Percentiles rank a stretch among this genome's conserved stretches.
Conservation (phyloP, 352 stramenopile genomes). For the Pythium aphanidermatum region DNA sequence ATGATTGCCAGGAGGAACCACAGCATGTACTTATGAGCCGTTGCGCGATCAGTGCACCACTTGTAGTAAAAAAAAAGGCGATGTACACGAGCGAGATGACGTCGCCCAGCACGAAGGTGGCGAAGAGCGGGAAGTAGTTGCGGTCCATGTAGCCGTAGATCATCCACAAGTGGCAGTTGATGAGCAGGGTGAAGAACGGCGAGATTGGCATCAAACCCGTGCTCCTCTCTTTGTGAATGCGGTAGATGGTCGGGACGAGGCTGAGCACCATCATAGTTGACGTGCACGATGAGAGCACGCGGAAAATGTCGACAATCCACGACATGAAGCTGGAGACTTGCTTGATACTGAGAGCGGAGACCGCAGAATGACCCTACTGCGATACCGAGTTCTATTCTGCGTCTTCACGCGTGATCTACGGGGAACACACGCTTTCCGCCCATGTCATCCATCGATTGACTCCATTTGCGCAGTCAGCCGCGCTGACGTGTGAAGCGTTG, state of each 20-base stretch:
- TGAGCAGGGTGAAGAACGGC: constrained; percentile 35
- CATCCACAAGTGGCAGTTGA: constrained; percentile 8
- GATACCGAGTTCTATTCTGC: too few species aligned
- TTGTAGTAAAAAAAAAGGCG: constrained; percentile 37
- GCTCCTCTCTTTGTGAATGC: constrained; percentile 26
- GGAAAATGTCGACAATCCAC: constrained; percentile 29
- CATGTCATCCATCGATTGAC: too few species aligned
- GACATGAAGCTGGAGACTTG: constrained; percentile 21
- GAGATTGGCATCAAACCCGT: constrained; percentile 38
- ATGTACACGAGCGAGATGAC: constrained; percentile 37
- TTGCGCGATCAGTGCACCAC: constrained; percentile 28
- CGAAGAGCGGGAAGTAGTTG: constrained; percentile 42
- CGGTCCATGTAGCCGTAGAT: constrained; percentile 37
- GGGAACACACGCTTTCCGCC: too few species aligned
- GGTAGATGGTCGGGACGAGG: constrained; percentile 26
- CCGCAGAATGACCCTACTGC: too few species aligned
- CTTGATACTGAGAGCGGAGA: too few species aligned
- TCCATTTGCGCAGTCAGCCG: too few species aligned
- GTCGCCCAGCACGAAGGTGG: constrained; percentile 36
- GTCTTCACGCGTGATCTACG: too few species aligned
- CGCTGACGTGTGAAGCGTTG: too few species aligned
- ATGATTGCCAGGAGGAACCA: constrained; percentile 13
- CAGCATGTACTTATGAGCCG: constrained; percentile 26
- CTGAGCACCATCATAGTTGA: constrained; percentile 36
- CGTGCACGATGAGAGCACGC: constrained; percentile 25